phyloP scores from a whole-genome alignment of 352 stramenopile species.

The Pythium aquatile region DNA sequence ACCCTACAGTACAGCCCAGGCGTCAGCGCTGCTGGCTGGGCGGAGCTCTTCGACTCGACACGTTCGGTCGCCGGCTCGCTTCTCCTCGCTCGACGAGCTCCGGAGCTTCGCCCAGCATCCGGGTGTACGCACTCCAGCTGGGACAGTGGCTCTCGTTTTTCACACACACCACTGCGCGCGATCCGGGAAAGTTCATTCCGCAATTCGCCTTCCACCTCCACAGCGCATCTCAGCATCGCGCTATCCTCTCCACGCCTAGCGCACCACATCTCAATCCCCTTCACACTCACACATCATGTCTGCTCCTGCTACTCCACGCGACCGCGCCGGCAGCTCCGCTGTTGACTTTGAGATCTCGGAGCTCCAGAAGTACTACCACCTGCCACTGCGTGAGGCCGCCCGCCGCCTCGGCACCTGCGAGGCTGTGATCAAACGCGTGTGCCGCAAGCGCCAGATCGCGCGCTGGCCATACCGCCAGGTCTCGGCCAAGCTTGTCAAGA shows the following conservation, averaged over 20 bases:
- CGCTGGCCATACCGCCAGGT: slow-evolving; percentile 85
- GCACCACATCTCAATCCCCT: neutral
- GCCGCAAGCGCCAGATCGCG: slow-evolving; percentile 75
- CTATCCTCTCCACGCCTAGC: neutral
- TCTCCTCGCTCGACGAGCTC: neutral
- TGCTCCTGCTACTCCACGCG: slow-evolving; percentile 19
- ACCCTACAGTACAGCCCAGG: neutral
- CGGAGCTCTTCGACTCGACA: neutral
- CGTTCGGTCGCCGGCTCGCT: neutral
- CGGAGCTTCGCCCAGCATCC: neutral
- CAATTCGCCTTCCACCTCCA: slow-evolving; percentile 22
- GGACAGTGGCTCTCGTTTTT: slow-evolving; percentile 4
- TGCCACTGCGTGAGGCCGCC: slow-evolving; percentile 76
- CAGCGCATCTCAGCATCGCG: slow-evolving; percentile 10
- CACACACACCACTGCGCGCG: neutral
- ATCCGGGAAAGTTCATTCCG: slow-evolving; percentile 22
- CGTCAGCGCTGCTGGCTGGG: neutral
- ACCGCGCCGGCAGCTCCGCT: slow-evolving; percentile 40
- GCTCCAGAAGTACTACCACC: slow-evolving; percentile 85
- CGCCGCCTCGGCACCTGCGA: slow-evolving; percentile 72
- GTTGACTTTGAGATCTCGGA: slow-evolving; percentile 79
- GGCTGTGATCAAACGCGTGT: slow-evolving; percentile 81
- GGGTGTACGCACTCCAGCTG: slow-evolving; percentile 21
- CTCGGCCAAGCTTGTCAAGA: slow-evolving; percentile 84
- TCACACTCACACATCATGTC: slow-evolving; percentile 3